Evolutionary conservation across 139 green algal genomes (phyloP).

Genomic region (Desmodesmus armatus): DNA sequence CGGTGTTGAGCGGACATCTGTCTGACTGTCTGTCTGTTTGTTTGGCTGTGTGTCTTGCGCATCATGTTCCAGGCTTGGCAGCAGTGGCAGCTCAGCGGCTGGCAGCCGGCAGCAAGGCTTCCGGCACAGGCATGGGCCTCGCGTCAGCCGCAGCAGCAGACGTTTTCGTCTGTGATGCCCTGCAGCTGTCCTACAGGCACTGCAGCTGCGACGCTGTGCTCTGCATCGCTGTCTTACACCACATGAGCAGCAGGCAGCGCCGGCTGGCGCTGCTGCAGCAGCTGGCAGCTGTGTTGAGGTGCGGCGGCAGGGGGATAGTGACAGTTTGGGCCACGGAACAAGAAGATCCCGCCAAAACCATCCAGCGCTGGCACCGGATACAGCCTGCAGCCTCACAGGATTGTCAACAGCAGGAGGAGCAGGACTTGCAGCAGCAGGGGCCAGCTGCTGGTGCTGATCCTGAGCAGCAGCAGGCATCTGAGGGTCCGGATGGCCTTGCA

Average conservation of each 20-base stretch:
- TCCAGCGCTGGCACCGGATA: conserved; percentile 60
- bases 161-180: conserved; percentile 86
- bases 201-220: conserved; percentile 87
- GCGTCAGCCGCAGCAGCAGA: conserved; percentile 63
- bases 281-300: conserved; percentile 80
- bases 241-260: conserved; percentile 81
- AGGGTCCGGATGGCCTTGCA: conserved; percentile 4
- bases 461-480: conserved; percentile 31
- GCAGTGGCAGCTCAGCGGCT: conserved; percentile 62
- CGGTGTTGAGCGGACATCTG: background rate
- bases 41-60: background rate
- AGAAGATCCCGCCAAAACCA: conserved; percentile 84
- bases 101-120: conserved; percentile 29
- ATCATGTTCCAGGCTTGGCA: conserved; percentile 62
- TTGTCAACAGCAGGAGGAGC: background rate
- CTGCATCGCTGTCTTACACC: conserved; percentile 98
- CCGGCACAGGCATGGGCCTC: background rate
- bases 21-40: background rate
- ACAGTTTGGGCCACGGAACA: conserved; percentile 96
- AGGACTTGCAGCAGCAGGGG: conserved; percentile 46
- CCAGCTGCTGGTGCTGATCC: background rate
- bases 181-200: conserved; percentile 81
- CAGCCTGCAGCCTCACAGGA: background rate
- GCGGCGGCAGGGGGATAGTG: conserved; percentile 78
- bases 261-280: conserved; percentile 78